These are phyloP conservation scores for Phycomyces nitens DNA, from an alignment of 192 early-diverging fungal genomes.

Conservation along the genomic window DNA sequence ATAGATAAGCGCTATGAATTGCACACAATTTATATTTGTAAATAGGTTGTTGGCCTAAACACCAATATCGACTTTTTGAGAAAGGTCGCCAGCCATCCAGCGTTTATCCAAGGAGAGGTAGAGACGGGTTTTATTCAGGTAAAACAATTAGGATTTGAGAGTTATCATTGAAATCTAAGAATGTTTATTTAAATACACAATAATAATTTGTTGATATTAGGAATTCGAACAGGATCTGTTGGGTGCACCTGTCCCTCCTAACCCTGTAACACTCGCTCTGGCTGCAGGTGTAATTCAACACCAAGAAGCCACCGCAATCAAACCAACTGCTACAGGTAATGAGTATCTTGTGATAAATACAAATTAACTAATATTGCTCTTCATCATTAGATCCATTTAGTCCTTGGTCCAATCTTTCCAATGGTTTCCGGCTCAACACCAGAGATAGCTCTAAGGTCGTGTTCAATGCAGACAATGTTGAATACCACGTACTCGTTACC, in stretches of 20 bases:
- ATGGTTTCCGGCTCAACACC: constrained; percentile 47
- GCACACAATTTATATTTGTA: constrained; percentile 72
- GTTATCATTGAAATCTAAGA: constrained; percentile 13
- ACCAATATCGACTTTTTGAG: constrained; percentile 94
- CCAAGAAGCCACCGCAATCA: constrained; percentile 11
- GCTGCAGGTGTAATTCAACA: constrained; percentile 58
- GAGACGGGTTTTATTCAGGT: constrained; percentile 93
- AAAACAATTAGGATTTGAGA: constrained; percentile 15
- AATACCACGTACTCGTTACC: constrained; percentile 31
- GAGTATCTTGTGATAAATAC: too few species aligned
- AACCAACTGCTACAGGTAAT: constrained; percentile 15
- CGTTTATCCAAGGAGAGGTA: constrained; percentile 83
- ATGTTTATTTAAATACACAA: constrained; percentile 5
- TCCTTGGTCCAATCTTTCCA: constrained; percentile 27
- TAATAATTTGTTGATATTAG: constrained; percentile 25
- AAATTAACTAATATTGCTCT: too few species aligned
- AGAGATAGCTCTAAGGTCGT: constrained; percentile 14
- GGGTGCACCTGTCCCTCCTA: constrained; percentile 12
- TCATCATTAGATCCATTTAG: constrained; percentile 26
- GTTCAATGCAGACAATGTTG: constrained; percentile 35
- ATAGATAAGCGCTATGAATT: constrained; percentile 75
- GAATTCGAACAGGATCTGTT: constrained; percentile 70
- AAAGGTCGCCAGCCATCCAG: constrained; percentile 69
- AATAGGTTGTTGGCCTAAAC: constrained; percentile 82
- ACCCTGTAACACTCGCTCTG: constrained; percentile 56